Evolutionary conservation across 1,284 basidiomycete genomes (phyloP), one percentile per base, ranked within the genome.

Genomic region (Melampsora americana): DNA sequence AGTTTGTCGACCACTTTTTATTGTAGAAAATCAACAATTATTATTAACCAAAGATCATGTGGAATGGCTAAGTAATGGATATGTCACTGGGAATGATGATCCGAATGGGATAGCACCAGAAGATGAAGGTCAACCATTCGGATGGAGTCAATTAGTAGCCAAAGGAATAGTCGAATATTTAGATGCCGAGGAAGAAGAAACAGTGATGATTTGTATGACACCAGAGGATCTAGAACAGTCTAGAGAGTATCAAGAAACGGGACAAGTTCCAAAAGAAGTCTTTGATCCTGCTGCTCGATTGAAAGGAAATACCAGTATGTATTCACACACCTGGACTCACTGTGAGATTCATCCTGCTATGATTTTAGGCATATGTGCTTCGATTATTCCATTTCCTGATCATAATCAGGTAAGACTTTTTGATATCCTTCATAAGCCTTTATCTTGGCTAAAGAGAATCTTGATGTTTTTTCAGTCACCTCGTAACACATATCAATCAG

Each of bases 321-420:
- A 81, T 70, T 80, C 80, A 39, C 92, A 94, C 80, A 92, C 92
- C 18, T 99, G 93, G 90, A 99, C 96, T 11, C 95, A 99, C 84
- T 98, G 95, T 84, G 95, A 99, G 85, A 98, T 99, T 82, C 96
- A 99, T 83, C 95, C 95, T 0, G 93, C 92, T 81, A 99, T 98
- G 96, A 98, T 99, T 79, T 86, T 99, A 68, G 95, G 95, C 79
- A 94, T 99, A 77, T 98, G 95, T 83, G 95, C 95, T 6, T 93
- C 92, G 84, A 99, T 99, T 83, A 95, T 99, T 83, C 95, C 95
- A 5, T 99, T 99, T 90, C 95, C 95, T 20, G 95, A 99, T 84
- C 96, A 99, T 84, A 99, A 99, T 82, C 95, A 95, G 86, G 92
- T 92, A 81, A 78, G 88, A 84, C 65, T 5, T 69, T 26, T n/a